phyloP scores from a whole-genome alignment of 2,329 filamentous ascomycete species.

The Verticillium alfalfae region DNA sequence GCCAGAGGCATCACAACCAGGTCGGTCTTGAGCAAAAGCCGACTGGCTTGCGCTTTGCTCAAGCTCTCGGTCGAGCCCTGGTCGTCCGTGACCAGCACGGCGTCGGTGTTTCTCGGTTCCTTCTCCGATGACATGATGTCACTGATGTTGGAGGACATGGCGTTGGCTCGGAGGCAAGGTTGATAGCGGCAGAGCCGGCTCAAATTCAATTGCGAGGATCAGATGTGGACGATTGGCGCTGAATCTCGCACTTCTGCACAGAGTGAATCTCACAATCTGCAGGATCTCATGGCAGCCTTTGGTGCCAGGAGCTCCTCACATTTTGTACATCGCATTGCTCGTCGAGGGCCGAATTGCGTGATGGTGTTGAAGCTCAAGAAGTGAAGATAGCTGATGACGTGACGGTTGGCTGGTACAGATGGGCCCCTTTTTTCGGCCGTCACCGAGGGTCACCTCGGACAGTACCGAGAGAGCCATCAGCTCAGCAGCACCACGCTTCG shows the following conservation, averaged over 20 bases:
- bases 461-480: neutral
- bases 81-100: neutral
- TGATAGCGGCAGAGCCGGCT: neutral
- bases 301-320: neutral
- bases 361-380: neutral
- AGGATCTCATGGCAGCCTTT: neutral
- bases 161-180: neutral
- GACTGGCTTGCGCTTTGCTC: conserved; percentile 6
- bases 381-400: conserved; percentile 1
- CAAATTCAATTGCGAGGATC: neutral
- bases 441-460: neutral
- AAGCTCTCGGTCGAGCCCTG: neutral
- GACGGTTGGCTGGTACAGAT: neutral
- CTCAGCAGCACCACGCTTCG: neutral
- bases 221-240: neutral
- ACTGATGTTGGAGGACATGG: neutral
- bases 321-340: neutral
- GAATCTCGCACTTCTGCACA: neutral
- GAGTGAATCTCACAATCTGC: neutral
- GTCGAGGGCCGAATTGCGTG: neutral
- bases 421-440: neutral
- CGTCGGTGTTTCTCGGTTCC: neutral
- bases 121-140: neutral
- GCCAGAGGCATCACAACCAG: conserved; percentile 10
- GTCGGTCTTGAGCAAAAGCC: conserved; percentile 12